Evolutionary conservation across 495 filamentous ascomycete genomes (phyloP), one percentile per base, ranked within the genome.

Genomic region (Filosporella fistucella): DNA sequence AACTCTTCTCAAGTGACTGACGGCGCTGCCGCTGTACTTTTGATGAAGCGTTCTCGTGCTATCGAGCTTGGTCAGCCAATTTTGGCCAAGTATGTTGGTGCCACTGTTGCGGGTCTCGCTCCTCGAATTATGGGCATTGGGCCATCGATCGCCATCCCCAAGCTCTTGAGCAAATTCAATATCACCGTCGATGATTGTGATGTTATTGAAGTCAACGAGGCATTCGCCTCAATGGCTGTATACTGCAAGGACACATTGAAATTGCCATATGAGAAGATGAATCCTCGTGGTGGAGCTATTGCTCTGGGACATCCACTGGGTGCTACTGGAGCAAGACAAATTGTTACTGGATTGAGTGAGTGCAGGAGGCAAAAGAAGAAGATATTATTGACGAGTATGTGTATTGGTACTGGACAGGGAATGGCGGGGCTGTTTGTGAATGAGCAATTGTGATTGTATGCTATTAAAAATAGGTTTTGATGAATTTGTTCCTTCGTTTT

Each of bases 121-220:
- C 91, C 93, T 1, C 76, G 91, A 41, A 86, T 98, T 63, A 98
- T 98, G 93, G 93, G 93, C 46, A 96, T 98, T 53, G 93, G 93
- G 23, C 93, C 93, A 21, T 85, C 89, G 12, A 77, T 94, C 42
- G 93, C 89, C 35, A 95, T 98, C 58, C 93, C 93, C 53, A 98
- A 98, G 77, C 76, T 98, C 28, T 73, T 98, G 37, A 67, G 66
- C 61, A 84, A 95, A 71, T 84, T 82, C 79, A 78, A 82, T 61
- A 63, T 98, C 52, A 74, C 71, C n/a, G 73, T 94, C 42, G 70
- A 82, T 37, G 91, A 98, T 49, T 76, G 89, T 50, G 93, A 98
- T 56, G 75, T 98, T 36, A 79, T 88, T 54, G 93, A 98, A 76
- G 69, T 98, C 59, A 98, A 98, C 68, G 93, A 98, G 77, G 93